Evolutionary conservation across 331 rosid species (phyloP), one percentile per base, ranked within the genome.

Genomic region (Stylosanthes scabra): DNA sequence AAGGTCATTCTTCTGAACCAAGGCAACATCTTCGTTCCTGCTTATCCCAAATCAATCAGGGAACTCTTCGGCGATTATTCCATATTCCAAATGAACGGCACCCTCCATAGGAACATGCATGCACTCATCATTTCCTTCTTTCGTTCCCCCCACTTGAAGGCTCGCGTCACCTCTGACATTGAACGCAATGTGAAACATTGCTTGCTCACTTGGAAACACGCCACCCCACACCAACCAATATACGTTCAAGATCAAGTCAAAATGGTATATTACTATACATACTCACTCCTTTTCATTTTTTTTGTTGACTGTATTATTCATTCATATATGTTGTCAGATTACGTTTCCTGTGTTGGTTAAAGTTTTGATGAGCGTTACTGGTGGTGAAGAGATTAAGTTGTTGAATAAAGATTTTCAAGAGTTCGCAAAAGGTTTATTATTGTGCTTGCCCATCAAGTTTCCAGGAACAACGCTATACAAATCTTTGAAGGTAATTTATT

Each of bases 31-130:
- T 94, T 91, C 47, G 59, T 88, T 12, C 99, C 99, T 10, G 99
- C 99, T 31, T 94, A 94, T 81, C 99, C 99, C 6, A 94, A 91
- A 87, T 90, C 99, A 8, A 77, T 91, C 2, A 83, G 79, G 37
- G 99, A 94, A 63, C 59, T 94, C 9, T 76, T 94, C 70, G 99
- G 99, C 0, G 75, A 86, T 62, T 68, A 85, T 60, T 91, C 97
- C 9, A 94, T 94, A 4, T 92, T 94, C 13, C 87, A 78, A 55
- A 76, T 83, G 63, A 91, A 88, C 2, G 97, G 97, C 2, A 87
- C 27, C 75, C 77, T 71, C 58, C 97, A 94, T 11, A 86, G 81
- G 72, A 77, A 82, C 78, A 67, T 91, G 0, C 99, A 91, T 76
- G 82, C 90, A 59, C 85, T 94, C 72, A 78, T 91, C 29, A 90